Conservation (phyloP, 805 yeast genomes). For the Ogataea nitratoaversa region DNA sequence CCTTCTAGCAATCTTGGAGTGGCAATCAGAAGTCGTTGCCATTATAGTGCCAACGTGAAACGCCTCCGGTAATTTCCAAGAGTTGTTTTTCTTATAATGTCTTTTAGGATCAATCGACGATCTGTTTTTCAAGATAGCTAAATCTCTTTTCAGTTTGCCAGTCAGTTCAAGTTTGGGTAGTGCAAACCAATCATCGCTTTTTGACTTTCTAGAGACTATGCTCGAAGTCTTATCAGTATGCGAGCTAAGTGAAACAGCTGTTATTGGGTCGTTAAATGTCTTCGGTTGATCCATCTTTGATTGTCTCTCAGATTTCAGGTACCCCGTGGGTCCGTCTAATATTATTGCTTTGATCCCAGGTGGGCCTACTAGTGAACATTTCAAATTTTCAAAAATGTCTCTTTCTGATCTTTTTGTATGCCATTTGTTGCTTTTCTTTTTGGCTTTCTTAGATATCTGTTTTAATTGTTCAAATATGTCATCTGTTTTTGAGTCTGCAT, state of each 20-base stretch:
- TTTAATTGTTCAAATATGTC: slow-evolving; percentile 31
- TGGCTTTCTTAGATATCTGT: slow-evolving; percentile 5
- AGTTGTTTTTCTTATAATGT: slow-evolving; percentile 81
- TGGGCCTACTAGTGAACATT: slow-evolving; percentile 29
- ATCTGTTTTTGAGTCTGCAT: slow-evolving; percentile 22
- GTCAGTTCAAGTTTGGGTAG: slow-evolving; percentile 76
- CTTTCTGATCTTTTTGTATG: slow-evolving; percentile 24
- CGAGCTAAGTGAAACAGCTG: slow-evolving; percentile 18
- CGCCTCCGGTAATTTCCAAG: slow-evolving; percentile 52
- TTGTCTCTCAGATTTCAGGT: slow-evolving; percentile 10
- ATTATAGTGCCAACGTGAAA: slow-evolving; percentile 88
- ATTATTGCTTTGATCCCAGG: slow-evolving; percentile 34
- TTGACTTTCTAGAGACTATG: slow-evolving; percentile 39
- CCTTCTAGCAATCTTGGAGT: slow-evolving; percentile 61
- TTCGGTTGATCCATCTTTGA: slow-evolving; percentile 9
- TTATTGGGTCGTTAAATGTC: slow-evolving; percentile 42
- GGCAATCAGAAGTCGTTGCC: slow-evolving; percentile 78
- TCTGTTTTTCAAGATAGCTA: slow-evolving; percentile 76
- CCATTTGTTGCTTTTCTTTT: not conserved
- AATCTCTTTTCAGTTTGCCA: slow-evolving; percentile 67
- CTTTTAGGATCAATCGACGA: slow-evolving; percentile 92
- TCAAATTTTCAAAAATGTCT: slow-evolving; percentile 26
- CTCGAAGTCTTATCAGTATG: slow-evolving; percentile 16
- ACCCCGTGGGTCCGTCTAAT: slow-evolving; percentile 31
- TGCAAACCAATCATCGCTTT: slow-evolving; percentile 62